A percentile compares a stretch with the other conserved stretches of the same genome.
These are phyloP conservation scores for Aureobasidium sp. DNA, from an alignment of 2,329 filamentous ascomycete species.

Conservation along the genomic window DNA sequence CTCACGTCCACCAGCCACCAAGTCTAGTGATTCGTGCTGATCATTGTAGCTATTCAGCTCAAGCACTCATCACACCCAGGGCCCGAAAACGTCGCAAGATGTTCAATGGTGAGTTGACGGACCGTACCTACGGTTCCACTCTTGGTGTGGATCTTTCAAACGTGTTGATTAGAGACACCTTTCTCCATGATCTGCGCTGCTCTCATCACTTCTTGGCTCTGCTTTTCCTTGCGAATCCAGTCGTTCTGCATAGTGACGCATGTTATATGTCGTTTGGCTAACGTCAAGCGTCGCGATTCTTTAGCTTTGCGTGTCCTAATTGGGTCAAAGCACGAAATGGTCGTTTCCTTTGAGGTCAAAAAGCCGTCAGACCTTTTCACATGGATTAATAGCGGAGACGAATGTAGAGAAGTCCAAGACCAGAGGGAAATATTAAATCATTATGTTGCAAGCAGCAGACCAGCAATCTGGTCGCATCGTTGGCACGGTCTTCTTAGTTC, in stretches of 20 bases:
- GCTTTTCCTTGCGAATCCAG: neutral
- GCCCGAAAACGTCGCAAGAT: neutral
- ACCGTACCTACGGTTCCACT: slow-evolving; percentile 11
- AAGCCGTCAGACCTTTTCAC: neutral
- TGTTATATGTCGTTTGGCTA: neutral
- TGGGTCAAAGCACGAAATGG: neutral
- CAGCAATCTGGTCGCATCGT: too few species aligned
- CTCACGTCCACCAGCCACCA: neutral
- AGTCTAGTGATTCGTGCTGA: neutral
- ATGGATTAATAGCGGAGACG: too few species aligned
- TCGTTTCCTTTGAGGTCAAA: neutral
- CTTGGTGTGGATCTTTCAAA: neutral
- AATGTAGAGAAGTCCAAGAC: too few species aligned
- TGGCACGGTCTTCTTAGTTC: too few species aligned
- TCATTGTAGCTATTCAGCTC: neutral
- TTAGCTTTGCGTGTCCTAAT: neutral
- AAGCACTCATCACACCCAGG: neutral
- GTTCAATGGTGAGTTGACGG: slow-evolving; percentile 2
- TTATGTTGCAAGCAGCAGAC: too few species aligned
- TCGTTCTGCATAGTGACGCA: neutral
- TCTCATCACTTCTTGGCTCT: neutral
- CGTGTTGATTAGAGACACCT: neutral
- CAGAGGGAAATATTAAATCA: too few species aligned
- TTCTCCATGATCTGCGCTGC: slow-evolving; percentile 3
- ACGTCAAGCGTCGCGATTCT: neutral